phyloP scores from a whole-genome alignment of 2,329 filamentous ascomycete species.

The Sclerotinia spermophila region DNA sequence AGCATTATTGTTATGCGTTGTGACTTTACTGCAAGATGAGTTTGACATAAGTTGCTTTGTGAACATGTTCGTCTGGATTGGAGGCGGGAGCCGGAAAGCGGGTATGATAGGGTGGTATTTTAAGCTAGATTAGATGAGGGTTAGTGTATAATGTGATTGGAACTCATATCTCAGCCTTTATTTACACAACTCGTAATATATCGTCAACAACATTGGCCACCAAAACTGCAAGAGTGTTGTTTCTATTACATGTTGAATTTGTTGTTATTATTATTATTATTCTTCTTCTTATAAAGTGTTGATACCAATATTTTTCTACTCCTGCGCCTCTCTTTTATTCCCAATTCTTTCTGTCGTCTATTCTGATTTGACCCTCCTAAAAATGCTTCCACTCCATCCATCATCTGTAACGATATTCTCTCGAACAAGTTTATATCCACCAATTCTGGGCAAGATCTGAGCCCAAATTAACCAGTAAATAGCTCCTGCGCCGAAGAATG shows the following conservation, averaged over 20 bases:
- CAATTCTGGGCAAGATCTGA: conserved; percentile 48
- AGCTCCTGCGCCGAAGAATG: conserved; percentile 49
- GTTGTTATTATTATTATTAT: background rate
- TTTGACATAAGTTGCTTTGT: conserved; percentile 10
- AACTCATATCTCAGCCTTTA: background rate
- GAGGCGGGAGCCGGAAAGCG: conserved; percentile 7
- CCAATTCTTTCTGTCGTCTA: background rate
- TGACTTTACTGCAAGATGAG: conserved; percentile 7
- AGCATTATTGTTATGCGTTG: conserved; percentile 17
- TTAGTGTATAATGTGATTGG: background rate
- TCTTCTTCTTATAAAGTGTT: background rate
- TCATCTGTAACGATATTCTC: conserved; percentile 55
- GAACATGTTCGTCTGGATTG: conserved; percentile 2
- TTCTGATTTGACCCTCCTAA: conserved; percentile 12
- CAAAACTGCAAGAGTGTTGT: background rate
- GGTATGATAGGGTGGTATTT: background rate
- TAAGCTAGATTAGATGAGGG: conserved; percentile 1
- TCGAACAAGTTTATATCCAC: conserved; percentile 53
- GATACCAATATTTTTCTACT: background rate
- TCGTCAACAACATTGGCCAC: background rate
- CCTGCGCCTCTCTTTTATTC: background rate
- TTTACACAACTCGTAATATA: background rate
- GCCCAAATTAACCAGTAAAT: conserved; percentile 57
- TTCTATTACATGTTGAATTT: background rate
- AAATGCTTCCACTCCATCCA: conserved; percentile 49